A percentile compares a stretch with the other conserved stretches of the same genome.
phyloP scores from a whole-genome alignment of 352 stramenopile species.

The Globisporangium nagaii region DNA sequence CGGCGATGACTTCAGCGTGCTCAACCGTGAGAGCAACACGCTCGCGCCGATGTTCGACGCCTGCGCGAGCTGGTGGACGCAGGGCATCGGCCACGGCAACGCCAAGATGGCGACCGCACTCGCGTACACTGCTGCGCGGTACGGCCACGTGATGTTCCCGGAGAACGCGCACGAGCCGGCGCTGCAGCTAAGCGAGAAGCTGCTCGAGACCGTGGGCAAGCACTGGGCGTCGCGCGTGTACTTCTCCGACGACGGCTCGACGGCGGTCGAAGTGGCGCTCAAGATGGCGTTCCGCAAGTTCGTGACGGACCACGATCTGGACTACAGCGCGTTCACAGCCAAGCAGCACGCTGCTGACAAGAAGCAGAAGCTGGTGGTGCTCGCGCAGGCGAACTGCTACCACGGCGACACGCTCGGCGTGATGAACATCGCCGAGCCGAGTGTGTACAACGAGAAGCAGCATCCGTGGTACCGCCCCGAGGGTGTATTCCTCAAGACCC shows the following conservation, averaged over 20 bases:
- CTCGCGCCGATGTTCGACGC: conserved; percentile 82
- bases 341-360: conserved; percentile 7
- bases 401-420: conserved; percentile 89
- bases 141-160: conserved; percentile 92
- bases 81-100: conserved; percentile 88
- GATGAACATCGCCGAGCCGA: conserved; percentile 89
- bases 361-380: conserved; percentile 56
- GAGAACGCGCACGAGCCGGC: conserved; percentile 87
- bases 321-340: conserved; percentile 40
- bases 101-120: conserved; percentile 82
- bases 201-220: conserved; percentile 75
- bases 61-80: conserved; percentile 92
- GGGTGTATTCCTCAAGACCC: conserved; percentile 75
- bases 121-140: conserved; percentile 86
- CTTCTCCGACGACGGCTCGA: conserved; percentile 90
- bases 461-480: conserved; percentile 89
- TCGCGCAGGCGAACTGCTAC: conserved; percentile 89
- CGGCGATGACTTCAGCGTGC: conserved; percentile 80
- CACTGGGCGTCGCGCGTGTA: conserved; percentile 86
- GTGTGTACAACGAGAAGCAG: conserved; percentile 89
- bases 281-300: conserved; percentile 92
- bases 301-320: conserved; percentile 54
- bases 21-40: conserved; percentile 38
- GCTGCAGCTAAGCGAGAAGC: conserved; percentile 65
- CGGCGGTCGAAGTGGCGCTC: conserved; percentile 86